A percentile compares a stretch with the other conserved stretches of the same genome.
Conservation (phyloP, 2,329 filamentous ascomycete species). For the Cordyceps javanica region DNA sequence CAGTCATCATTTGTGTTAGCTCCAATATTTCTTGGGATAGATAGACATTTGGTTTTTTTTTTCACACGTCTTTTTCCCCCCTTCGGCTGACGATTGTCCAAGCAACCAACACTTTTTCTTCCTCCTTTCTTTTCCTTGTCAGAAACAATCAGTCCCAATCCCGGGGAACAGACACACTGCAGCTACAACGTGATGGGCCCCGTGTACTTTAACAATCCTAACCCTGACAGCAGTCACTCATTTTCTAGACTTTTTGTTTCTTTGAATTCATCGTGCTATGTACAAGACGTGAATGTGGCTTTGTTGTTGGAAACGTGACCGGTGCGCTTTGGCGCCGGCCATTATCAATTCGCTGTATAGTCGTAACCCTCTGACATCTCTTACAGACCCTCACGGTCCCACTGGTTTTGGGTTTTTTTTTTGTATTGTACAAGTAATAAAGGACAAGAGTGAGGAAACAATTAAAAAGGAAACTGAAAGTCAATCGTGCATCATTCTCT, state of each 20-base stretch:
- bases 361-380: not conserved
- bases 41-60: constrained; percentile 8
- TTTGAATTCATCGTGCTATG: no score
- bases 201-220: not conserved
- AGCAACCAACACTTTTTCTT: no score
- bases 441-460: constrained; percentile 14
- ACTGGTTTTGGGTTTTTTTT: not conserved
- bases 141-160: no score
- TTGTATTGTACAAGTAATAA: constrained; percentile 16
- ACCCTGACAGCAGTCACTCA: not conserved
- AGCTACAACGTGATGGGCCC: no score
- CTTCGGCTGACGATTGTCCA: no score
- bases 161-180: no score
- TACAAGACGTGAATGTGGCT: not conserved
- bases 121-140: not conserved
- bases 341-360: constrained; percentile 9
- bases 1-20: constrained; percentile 6
- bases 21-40: constrained; percentile 11
- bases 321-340: not conserved
- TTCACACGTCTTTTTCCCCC: not conserved
- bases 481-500: not conserved
- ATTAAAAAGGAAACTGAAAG: not conserved
- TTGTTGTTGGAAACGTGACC: not conserved
- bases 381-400: constrained; percentile 7
- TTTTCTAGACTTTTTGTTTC: no score